These are phyloP conservation scores for Debaryomyces castellii DNA, from an alignment of 805 yeast genomes.

Conservation along the genomic window DNA sequence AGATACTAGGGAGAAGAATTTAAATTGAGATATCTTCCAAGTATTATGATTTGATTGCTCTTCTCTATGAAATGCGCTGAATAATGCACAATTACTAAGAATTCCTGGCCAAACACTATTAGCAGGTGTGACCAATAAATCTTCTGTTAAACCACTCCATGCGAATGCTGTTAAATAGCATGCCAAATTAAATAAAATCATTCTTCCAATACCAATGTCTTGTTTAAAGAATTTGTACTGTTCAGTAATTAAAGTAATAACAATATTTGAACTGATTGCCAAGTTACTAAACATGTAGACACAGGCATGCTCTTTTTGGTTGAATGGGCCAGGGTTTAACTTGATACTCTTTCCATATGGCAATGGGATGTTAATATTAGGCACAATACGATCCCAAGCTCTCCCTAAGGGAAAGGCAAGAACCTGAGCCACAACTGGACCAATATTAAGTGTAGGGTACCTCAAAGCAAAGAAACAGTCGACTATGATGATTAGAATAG, in stretches of 20 bases:
- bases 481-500: constrained; percentile 12
- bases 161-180: constrained; percentile 7
- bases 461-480: constrained; percentile 24
- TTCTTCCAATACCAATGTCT: constrained; percentile 9
- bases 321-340: constrained; percentile 25
- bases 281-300: constrained; percentile 6
- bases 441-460: constrained; percentile 23
- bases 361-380: constrained; percentile 3
- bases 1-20: constrained; percentile 15
- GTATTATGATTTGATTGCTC: constrained; percentile 4
- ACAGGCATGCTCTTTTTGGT: constrained; percentile 20
- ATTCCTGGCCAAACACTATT: constrained; percentile 72
- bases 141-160: constrained; percentile 49
- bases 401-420: constrained; percentile 24
- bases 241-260: constrained; percentile 8
- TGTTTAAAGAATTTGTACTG: constrained; percentile 10
- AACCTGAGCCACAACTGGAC: constrained; percentile 23
- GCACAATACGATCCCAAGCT: constrained; percentile 10
- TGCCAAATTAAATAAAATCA: constrained; percentile 9
- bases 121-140: constrained; percentile 60
- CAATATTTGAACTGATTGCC: constrained; percentile 5
- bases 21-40: constrained; percentile 10
- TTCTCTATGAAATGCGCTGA: constrained; percentile 15
- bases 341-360: constrained; percentile 15
- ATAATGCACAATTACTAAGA: constrained; percentile 57